Base-by-base conservation (phyloP, 176 grass and related monocot species). In the Canna indica region DNA sequence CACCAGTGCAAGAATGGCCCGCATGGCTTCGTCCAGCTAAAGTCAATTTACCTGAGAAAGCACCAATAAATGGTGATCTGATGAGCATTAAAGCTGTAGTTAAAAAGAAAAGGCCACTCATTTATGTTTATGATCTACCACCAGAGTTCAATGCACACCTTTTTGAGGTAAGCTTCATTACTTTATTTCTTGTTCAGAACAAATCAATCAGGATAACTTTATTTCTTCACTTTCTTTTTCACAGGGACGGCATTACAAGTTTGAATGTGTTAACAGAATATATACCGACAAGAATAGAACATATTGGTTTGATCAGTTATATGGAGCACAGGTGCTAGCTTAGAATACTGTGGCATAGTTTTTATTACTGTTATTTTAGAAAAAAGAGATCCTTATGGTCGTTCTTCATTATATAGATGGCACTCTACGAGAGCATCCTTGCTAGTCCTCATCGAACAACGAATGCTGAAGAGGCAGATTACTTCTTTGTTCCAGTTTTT, bases 81-180 rank as follows among this genome's bases (percentile, higher is more conserved):
- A 67, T 82, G 27, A 27, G 78, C 78, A 76, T 83, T 66, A 87
- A 83, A 56, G 78, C 64, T 68, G 28, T 80, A 79, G 77, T 87
- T 83, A 79, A 81, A 76, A 92, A 85, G 61, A 92, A 74, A 82
- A 82, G 94, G 15, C 89, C 94, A 69, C 84, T 97, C 44, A 92
- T 92, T 57, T 97, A 90, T 97, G 94, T 97, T 30, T 97, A 97
- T 11, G 94, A 97, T 83, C 85, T 97, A 50, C 89, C 89, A 71
- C 81, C 94, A 44, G 84, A 97, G 68, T 90, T 97, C 72, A 82
- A 92, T 73, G 91, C 75, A 60, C 89, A 92, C 85, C 88, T 97
- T 81, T 74, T 97, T 71, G 93, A 97, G 82, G 93, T 92, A 90
- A 91, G 79, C 13, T 59, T 71, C 31, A 13, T n/a, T 4, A 32